Base-by-base conservation (phyloP, 2,329 filamentous ascomycete species). In the Exophiala viscosa region DNA sequence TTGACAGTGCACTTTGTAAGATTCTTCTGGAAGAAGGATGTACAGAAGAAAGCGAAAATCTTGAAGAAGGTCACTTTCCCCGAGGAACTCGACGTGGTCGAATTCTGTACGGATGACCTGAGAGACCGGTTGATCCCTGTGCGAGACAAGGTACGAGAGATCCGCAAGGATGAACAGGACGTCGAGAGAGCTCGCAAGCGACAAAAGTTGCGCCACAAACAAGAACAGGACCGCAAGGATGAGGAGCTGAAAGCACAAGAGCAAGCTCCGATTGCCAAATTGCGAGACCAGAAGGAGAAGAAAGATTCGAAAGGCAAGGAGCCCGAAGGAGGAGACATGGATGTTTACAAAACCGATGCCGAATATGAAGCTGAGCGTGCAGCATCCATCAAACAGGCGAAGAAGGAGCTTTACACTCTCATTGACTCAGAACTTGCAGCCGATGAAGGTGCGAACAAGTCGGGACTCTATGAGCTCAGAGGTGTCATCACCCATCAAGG, bases 1-100 rank as follows among this genome's bases (percentile, higher is more conserved):
- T 80, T 99, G 40, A 93, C 93, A 0, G 89, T 99, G 3, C 93
- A 99, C 71, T 96, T 99, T 69, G 88, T 99, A 51, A 89, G 93
- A 60, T 99, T 99, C 75, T 96, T 92, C 76, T 99, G 93, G 93
- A 92, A 95, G 67, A 84, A 87, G 42, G 90, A 95, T 62, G 90
- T 89, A 3, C 87, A 95, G 71, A 97, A 97, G 77, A 99, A 99
- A 79, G 91, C 92, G 61, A 99, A 99, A 80, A 99, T 99, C 64
- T 92, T 99, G 88, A 88, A 91, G 68, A 99, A 97, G 74, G 93
- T 99, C 52, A 92, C 90, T 0, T 99, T 99, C 68, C 92, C 92
- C 5, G 85, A 88, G 45, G 93, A 99, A 71, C 77, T 99, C 32
- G 93, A 99, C 65, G 84, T 89, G 35, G 85, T 95, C 17, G 93